Percentiles rank a stretch among this genome's conserved stretches.
These are phyloP conservation scores for Volvox reticuliferus DNA, from an alignment of 139 green algal genomes.

Conservation along the genomic window DNA sequence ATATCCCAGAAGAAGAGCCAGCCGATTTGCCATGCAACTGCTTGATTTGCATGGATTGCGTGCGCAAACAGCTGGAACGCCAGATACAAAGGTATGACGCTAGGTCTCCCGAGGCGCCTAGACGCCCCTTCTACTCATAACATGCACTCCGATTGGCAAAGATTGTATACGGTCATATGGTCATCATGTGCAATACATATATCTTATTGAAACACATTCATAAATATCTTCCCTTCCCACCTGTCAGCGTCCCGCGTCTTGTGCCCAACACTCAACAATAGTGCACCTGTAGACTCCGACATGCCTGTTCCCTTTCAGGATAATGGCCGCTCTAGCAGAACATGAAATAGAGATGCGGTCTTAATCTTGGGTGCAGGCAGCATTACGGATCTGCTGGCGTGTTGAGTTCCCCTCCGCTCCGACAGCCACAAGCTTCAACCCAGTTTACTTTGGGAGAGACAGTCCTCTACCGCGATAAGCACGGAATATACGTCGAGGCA, in stretches of 20 bases:
- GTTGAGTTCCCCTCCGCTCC: background rate
- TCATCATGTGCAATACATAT: too few species aligned
- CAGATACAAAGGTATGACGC: background rate
- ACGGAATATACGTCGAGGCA: conserved; percentile 5
- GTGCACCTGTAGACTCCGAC: too few species aligned
- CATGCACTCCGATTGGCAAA: too few species aligned
- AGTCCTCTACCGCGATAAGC: background rate
- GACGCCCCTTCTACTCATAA: too few species aligned
- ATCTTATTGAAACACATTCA: too few species aligned
- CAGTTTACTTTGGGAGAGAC: background rate
- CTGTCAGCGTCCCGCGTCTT: too few species aligned
- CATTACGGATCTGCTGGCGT: background rate
- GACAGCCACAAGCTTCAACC: background rate
- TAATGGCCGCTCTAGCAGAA: too few species aligned
- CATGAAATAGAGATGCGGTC: too few species aligned
- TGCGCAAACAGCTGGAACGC: background rate
- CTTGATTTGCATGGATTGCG: background rate
- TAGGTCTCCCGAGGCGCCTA: background rate
- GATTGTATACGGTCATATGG: too few species aligned
- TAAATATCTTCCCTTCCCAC: too few species aligned
- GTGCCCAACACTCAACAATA: too few species aligned
- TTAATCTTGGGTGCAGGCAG: background rate
- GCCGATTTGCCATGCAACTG: conserved; percentile 7
- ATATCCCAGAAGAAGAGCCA: background rate
- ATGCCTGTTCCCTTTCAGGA: too few species aligned